Evolutionary conservation across 805 yeast species (phyloP), one percentile per base, ranked within the genome.

Genomic region (Jamesozyma gamospora): DNA sequence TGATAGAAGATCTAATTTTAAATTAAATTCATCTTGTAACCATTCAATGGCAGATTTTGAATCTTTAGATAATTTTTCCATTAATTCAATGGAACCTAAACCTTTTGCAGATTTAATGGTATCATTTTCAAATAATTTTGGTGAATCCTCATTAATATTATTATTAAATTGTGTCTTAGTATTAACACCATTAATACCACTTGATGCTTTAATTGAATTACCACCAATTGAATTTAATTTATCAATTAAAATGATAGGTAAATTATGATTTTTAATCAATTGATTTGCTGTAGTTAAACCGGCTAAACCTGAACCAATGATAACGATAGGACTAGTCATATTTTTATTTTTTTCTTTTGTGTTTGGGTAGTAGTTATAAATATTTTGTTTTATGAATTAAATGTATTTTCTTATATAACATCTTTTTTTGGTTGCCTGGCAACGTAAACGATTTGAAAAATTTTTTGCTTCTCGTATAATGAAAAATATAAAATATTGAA

Each of bases 21-120:
- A 62, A 6, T 67, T 70, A 49, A 82, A 75, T 4, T 69, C 71
- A 25, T 72, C 69, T 48, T 79, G 81, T 37, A 84, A 67, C 90
- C 94, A 84, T 35, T 74, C 73, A 36, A 84, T 71, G 0, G 92
- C 88, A 32, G 67, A 71, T 5, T 73, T 75, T 2, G 86, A 77
- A 33, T 79, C 75, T 41, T 69, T 61, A 1, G 82, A 71, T 43
- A 84, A 63, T 4, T 74, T 79, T 26, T 66, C 61, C 59, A 81
- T 79, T 47, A 84, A 66, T 2, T 62, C 63, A 12, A 74, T 72
- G 34, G 76, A 70, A 17, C 85, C 83, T 15, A 75, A 61, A 34
- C 66, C 69, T 42, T 76, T 74, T 4, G 86, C 82, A 3, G 90
- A 79, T 37, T 68, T 72, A 32, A 77, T 53, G 0, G 92, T 80